These are phyloP conservation scores for Tricholoma flavovirens DNA, from an alignment of 768 basidiomycete species.

Conservation along the genomic window DNA sequence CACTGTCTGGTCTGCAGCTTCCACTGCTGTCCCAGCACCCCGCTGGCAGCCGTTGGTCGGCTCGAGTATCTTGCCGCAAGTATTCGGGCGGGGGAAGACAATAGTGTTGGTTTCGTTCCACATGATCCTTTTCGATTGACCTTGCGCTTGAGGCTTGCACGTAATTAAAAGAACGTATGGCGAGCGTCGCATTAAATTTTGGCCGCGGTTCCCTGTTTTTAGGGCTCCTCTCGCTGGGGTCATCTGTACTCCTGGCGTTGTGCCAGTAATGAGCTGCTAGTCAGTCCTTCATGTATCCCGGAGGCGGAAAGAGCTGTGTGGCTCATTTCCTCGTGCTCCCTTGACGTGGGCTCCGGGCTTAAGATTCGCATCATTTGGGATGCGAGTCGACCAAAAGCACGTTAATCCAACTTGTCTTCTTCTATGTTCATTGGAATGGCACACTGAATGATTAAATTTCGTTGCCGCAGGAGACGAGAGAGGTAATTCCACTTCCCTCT, in stretches of 20 bases:
- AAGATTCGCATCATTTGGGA: constrained; percentile 3
- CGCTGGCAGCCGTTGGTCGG: not conserved
- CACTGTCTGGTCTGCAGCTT: not conserved
- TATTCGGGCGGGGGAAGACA: constrained; percentile 9
- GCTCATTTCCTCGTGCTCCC: constrained; percentile 18
- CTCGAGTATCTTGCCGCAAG: not conserved
- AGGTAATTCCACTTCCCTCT: no score
- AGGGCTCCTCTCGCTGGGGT: not conserved
- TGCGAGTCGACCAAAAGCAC: constrained; percentile 16
- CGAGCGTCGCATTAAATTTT: constrained; percentile 9
- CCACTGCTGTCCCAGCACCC: not conserved
- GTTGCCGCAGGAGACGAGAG: not conserved
- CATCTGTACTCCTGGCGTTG: no score
- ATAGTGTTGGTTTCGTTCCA: constrained; percentile 1
- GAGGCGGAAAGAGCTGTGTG: not conserved
- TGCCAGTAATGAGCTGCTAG: not conserved
- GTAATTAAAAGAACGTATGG: not conserved
- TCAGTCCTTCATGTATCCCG: not conserved
- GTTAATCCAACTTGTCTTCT: not conserved
- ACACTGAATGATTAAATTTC: not conserved
- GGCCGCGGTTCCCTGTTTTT: not conserved
- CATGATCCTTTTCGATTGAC: constrained; percentile 15
- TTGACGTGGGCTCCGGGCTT: constrained; percentile 20
- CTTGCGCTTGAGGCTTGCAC: constrained; percentile 9
- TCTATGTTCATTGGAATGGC: not conserved